A percentile compares a stretch with the other conserved stretches of the same genome.
phyloP scores from a whole-genome alignment of 768 basidiomycete species.

The Boletus pseudo-olivaceus region DNA sequence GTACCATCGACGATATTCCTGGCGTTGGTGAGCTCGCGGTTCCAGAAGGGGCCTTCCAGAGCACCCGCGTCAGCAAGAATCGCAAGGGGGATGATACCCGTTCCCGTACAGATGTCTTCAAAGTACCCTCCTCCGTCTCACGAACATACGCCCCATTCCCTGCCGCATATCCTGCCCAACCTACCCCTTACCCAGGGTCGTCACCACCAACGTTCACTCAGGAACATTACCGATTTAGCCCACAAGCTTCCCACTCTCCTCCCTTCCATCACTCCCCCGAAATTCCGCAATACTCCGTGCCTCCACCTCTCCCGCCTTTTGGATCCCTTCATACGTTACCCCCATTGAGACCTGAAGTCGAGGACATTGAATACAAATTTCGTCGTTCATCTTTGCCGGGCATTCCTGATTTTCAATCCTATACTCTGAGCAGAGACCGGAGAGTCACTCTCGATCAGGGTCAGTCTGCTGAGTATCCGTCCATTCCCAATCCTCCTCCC shows the following conservation, averaged over 20 bases:
- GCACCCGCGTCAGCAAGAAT: conserved; percentile 56
- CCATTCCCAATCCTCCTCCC: background rate
- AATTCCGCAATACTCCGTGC: conserved; percentile 26
- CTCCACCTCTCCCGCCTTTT: conserved; percentile 23
- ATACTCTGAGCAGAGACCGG: conserved; percentile 7
- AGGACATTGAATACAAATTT: conserved; percentile 31
- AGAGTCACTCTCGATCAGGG: conserved; percentile 14
- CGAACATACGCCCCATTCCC: conserved; percentile 44
- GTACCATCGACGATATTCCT: conserved; percentile 66
- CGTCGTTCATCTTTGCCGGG: conserved; percentile 31
- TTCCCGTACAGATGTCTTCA: conserved; percentile 31
- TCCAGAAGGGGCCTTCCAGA: conserved; percentile 65
- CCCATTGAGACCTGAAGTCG: conserved; percentile 23
- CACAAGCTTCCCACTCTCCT: conserved; percentile 23
- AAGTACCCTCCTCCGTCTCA: conserved; percentile 30
- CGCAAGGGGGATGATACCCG: conserved; percentile 41
- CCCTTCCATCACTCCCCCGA: conserved; percentile 22
- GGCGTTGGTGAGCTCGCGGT: conserved; percentile 57
- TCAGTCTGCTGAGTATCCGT: conserved; percentile 13
- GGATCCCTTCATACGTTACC: conserved; percentile 24
- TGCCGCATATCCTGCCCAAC: conserved; percentile 28
- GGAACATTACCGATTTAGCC: conserved; percentile 21
- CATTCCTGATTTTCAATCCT: conserved; percentile 8
- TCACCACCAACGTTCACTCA: conserved; percentile 22
- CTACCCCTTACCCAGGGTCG: conserved; percentile 22